Conservation (phyloP, 176 grass and related monocot species). For the Oryza meyeriana region DNA sequence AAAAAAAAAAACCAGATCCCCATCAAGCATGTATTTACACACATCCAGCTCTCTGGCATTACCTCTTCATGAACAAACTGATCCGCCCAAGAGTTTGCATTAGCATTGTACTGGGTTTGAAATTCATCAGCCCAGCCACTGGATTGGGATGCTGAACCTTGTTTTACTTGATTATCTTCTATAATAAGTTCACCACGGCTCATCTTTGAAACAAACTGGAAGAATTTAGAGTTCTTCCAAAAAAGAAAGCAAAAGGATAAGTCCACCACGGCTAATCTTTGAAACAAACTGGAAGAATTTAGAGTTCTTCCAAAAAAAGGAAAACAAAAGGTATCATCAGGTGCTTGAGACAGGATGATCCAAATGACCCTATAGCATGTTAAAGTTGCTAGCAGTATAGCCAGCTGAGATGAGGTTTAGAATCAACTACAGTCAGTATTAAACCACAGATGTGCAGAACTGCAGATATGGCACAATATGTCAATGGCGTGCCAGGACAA, state of each 20-base stretch:
- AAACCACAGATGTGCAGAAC: not conserved
- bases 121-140: constrained; percentile 91
- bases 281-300: constrained; percentile 98
- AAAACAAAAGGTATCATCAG: constrained; percentile 35
- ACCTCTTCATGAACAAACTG: constrained; percentile 88
- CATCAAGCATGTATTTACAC: constrained; percentile 20
- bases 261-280: constrained; percentile 93
- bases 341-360: constrained; percentile 31
- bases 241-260: constrained; percentile 42
- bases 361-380: constrained; percentile 22
- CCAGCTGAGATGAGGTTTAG: not conserved
- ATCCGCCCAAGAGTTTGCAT: constrained; percentile 83
- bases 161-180: constrained; percentile 98
- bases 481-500: not conserved
- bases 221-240: constrained; percentile 92
- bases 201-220: constrained; percentile 99
- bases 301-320: constrained; percentile 64
- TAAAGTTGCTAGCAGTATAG: constrained; percentile 7
- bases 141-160: constrained; percentile 64
- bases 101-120: constrained; percentile 81
- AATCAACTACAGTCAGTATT: not conserved
- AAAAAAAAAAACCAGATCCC: constrained; percentile 18
- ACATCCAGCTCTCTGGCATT: constrained; percentile 34
- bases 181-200: constrained; percentile 94
- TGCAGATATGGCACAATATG: constrained; percentile 12